phyloP scores from a whole-genome alignment of 352 stramenopile species.

The Globisporangium recalcitrans region DNA sequence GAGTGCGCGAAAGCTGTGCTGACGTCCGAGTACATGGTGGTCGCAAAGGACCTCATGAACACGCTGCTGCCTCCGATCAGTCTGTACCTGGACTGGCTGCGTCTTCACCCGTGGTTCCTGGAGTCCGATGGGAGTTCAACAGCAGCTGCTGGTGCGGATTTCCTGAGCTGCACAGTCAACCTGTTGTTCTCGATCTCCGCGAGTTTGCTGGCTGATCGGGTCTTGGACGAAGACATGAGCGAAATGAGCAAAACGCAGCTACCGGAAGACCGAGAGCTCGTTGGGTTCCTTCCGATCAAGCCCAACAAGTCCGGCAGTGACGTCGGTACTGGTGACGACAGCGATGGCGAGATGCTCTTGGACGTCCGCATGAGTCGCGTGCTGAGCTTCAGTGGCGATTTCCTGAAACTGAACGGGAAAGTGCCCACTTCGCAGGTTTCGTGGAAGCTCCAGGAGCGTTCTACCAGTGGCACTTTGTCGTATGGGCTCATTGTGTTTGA shows the following conservation, averaged over 20 bases:
- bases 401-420: conserved; percentile 14
- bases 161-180: conserved; percentile 11
- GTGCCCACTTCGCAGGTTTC: conserved; percentile 22
- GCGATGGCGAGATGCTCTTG: conserved; percentile 11
- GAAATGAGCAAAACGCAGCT: conserved; percentile 11
- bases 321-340: neutral
- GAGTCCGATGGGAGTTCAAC: neutral
- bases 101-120: conserved; percentile 28
- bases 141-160: conserved; percentile 6
- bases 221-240: conserved; percentile 13
- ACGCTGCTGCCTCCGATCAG: conserved; percentile 34
- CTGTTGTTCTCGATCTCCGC: conserved; percentile 14
- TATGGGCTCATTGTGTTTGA: conserved; percentile 2
- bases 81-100: conserved; percentile 38
- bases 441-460: conserved; percentile 21
- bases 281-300: conserved; percentile 34
- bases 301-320: neutral
- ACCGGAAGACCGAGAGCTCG: conserved; percentile 37
- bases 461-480: neutral
- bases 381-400: conserved; percentile 15
- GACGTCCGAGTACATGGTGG: conserved; percentile 6
- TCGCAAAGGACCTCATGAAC: conserved; percentile 24
- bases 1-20: conserved; percentile 13
- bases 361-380: conserved; percentile 20
- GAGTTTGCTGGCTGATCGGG: conserved; percentile 18